phyloP scores from a whole-genome alignment of 2,329 filamentous ascomycete genomes.

The Orbilia ellipsospora region DNA sequence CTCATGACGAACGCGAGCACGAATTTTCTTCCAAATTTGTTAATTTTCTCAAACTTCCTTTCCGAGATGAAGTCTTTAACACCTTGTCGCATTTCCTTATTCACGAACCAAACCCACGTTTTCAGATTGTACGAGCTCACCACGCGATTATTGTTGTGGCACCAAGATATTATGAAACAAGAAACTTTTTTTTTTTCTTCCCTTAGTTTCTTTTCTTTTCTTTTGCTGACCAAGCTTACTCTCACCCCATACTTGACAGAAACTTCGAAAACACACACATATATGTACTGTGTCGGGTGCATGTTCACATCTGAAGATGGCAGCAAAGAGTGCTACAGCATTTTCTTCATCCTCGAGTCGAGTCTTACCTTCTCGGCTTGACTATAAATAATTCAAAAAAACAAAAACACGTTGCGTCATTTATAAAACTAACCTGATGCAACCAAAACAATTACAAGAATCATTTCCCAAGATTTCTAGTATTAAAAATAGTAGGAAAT shows the following conservation, averaged over 20 bases:
- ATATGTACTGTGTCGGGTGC: too few species aligned
- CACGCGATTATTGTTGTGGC: neutral
- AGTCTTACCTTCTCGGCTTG: neutral
- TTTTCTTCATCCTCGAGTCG: too few species aligned
- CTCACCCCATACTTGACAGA: too few species aligned
- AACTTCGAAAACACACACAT: too few species aligned
- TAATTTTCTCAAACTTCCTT: neutral
- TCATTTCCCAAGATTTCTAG: too few species aligned
- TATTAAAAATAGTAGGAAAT: too few species aligned
- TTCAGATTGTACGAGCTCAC: constrained; percentile 11
- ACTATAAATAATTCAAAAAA: neutral
- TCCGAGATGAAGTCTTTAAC: too few species aligned
- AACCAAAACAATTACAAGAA: neutral
- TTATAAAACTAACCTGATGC: neutral
- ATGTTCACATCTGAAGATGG: too few species aligned
- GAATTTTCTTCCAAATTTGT: constrained; percentile 2
- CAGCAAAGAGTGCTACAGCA: too few species aligned
- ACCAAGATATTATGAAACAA: constrained; percentile 19
- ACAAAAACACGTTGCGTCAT: neutral
- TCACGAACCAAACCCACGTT: neutral
- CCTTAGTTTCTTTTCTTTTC: too few species aligned
- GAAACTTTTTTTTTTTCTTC: neutral
- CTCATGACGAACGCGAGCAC: constrained; percentile 9
- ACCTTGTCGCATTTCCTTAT: neutral
- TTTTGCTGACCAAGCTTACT: too few species aligned